Evolutionary conservation across 345 rosid genomes (phyloP), one percentile per base, ranked within the genome.

Genomic region (Arabis hirsuta): DNA sequence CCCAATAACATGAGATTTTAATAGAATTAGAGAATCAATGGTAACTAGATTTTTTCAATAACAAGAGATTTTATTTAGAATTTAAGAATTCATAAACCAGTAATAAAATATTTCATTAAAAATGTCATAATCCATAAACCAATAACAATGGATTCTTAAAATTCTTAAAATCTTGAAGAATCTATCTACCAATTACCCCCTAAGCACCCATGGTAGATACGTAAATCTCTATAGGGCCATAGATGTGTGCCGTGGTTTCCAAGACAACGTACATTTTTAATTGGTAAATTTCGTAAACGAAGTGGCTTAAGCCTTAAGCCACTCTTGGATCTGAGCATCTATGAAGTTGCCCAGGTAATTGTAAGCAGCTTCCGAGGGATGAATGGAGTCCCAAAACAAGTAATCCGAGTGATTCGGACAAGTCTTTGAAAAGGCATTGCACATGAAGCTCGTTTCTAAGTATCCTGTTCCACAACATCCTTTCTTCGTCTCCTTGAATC

Each of bases 281-380:
- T 69, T 47, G n/a, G 79, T 67, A 10, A 66, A 41, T 55, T 67
- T 31, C 1, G 20, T 50, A 52, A 62, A n/a, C 53, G 45, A 55
- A 32, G 36, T 72, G 16, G 32, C 46, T 61, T 72, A 72, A 71
- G 86, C 84, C 70, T 83, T 78, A 75, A 76, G 80, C 73, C 85
- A 81, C 67, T 81, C 87, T 3, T 88, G 89, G 88, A 90, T 74
- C 53, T 84, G 79, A 79, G 76, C 85, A 59, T 53, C 27, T 8
- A 36, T 81, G 16, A 82, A 68, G 31, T 62, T 76, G 5, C 69
- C 71, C 0, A 73, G 13, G 9, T 32, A 48, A 11, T 47, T 64
- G 50, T 86, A 80, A 22, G 79, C 84, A 16, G 83, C 47, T 67
- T 83, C 68, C 5, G 77, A 62, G 5, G 80, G 85, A 79, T 87